Base-by-base conservation (phyloP, 2,329 filamentous ascomycete genomes). In the Aspergillus versicolor region DNA sequence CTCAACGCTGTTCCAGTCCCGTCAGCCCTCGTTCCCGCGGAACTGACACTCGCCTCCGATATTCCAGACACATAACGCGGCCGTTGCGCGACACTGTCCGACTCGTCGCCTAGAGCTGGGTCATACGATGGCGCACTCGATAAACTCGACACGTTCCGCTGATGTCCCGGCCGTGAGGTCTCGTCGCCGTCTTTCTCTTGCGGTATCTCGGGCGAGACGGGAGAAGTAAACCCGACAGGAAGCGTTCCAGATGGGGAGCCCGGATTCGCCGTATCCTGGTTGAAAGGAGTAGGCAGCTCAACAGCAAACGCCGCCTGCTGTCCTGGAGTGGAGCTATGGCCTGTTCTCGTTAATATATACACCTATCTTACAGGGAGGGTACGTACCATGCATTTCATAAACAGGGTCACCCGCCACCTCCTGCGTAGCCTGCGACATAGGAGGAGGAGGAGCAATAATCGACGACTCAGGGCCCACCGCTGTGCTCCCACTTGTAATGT, bases 211-310 rank as follows among this genome's bases (percentile, higher is more conserved):
- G 45, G 48, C 1, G 56, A 54, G 6, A 62, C 17, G 2, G 61
- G 60, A 2, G 60, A 62, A 5, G 30, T 27, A 17, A 50, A 59
- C 2, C 41, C 54, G 2, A 22, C 12, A 8, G 32, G 37, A 17
- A 32, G 19, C 12, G 38, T 21, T 2, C 34, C n/a, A 12, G 32
- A 19, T 5, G 52, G 42, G 2, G 19, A 42, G 5, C 30, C 24
- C 8, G 43, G 43, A 5, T 17, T 45, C 7, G 55, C 40, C 2
- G 43, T 17, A 2, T 34, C 40, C 13, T 54, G 44, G 34, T 62
- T 62, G 41, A 43, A 61, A 3, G 56, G 15, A 2, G 61, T 62
- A 3, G 61, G 58, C 8, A 63, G 56, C 13, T 63, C 61, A 7
- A 61, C 51, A 0, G 59, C 56, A 3, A 30, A 13, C 19, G 49